phyloP scores from a whole-genome alignment of 2,329 filamentous ascomycete species.

The Huntiella abstrusa region DNA sequence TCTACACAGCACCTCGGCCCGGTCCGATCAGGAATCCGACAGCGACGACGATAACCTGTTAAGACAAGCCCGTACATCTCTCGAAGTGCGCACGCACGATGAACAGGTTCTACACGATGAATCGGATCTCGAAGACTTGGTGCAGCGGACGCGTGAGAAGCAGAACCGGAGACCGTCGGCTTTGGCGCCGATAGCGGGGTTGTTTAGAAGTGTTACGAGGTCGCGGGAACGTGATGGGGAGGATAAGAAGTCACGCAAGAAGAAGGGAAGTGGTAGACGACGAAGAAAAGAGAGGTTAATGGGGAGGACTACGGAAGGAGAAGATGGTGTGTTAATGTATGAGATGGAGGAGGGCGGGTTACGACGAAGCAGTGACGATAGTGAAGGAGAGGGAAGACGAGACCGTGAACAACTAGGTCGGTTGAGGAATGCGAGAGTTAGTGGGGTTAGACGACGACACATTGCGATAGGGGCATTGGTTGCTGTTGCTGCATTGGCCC shows the following conservation, averaged over 20 bases:
- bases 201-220: conserved; percentile 16
- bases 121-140: conserved; percentile 46
- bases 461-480: conserved; percentile 33
- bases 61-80: conserved; percentile 44
- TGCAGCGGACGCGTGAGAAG: conserved; percentile 27
- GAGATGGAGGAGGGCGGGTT: conserved; percentile 73
- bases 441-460: background rate
- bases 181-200: conserved; percentile 28
- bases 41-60: conserved; percentile 57
- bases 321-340: conserved; percentile 64
- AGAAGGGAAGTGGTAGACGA: conserved; percentile 29
- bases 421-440: conserved; percentile 13
- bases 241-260: conserved; percentile 23
- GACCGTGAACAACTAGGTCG: conserved; percentile 33
- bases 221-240: conserved; percentile 11
- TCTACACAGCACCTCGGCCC: conserved; percentile 30
- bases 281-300: conserved; percentile 34
- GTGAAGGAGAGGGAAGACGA: conserved; percentile 39
- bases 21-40: conserved; percentile 55
- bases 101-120: conserved; percentile 55
- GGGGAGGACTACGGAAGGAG: conserved; percentile 37
- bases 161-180: conserved; percentile 30
- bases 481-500: conserved; percentile 5
- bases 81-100: conserved; percentile 52
- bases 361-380: conserved; percentile 43